These are phyloP conservation scores for Mrakia gelida DNA, from an alignment of 768 basidiomycete genomes.

Conservation along the genomic window DNA sequence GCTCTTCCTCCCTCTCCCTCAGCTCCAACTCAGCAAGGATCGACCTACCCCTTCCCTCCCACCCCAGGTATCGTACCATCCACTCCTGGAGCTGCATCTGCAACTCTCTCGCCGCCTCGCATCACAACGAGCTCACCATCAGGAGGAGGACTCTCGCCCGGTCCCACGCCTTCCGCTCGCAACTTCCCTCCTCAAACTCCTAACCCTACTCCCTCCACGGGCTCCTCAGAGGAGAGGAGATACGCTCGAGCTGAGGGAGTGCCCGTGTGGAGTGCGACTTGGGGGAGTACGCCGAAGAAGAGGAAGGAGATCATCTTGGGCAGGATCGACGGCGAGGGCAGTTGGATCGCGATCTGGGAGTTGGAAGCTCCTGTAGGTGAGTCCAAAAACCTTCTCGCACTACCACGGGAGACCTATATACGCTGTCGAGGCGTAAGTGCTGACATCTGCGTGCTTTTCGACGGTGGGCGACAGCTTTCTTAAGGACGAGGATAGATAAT, in stretches of 20 bases:
- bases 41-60: slow-evolving; percentile 19
- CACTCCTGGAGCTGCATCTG: background rate
- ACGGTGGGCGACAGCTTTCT: slow-evolving; percentile 55
- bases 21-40: background rate
- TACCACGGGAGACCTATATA: no score
- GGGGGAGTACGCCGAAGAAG: slow-evolving; percentile 48
- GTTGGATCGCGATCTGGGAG: slow-evolving; percentile 76
- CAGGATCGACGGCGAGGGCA: slow-evolving; percentile 57
- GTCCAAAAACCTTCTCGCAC: slow-evolving; percentile 41
- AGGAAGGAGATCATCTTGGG: slow-evolving; percentile 61
- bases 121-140: slow-evolving; percentile 5
- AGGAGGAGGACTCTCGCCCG: slow-evolving; percentile 4
- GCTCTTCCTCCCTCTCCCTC: slow-evolving; percentile 17
- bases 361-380: slow-evolving; percentile 73
- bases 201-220: slow-evolving; percentile 70
- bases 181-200: slow-evolving; percentile 80
- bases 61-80: slow-evolving; percentile 2
- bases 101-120: background rate
- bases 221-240: slow-evolving; percentile 61
- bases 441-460: no score
- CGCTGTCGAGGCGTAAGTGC: no score
- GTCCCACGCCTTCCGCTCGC: background rate
- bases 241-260: slow-evolving; percentile 78
- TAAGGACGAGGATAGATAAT: slow-evolving; percentile 63
- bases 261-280: slow-evolving; percentile 62